Evolutionary conservation across 257 asterid genomes (phyloP), one percentile per base, ranked within the genome.

Genomic region (Solanum piurae): DNA sequence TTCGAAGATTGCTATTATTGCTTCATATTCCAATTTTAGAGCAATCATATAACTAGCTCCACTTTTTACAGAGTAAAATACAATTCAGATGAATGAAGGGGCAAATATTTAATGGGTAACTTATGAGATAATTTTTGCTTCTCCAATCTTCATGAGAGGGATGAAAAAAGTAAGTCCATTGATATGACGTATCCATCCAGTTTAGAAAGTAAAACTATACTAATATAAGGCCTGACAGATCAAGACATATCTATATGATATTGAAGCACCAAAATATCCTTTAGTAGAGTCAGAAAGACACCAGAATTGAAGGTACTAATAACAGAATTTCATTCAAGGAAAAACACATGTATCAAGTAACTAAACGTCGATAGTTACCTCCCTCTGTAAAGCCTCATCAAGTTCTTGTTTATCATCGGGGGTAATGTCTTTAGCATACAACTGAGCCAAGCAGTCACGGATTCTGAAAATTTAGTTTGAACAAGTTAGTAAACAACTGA

Each of bases 331-430:
- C 69, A 82, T 49, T 3, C 12, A 49, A 49, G 44, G 71, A 82
- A 49, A 80, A 80, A 3, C 40, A 18, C 68, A 46, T 46, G 85
- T 1, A 0, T 80, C 37, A 44, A 29, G 42, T 18, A 66, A 25
- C 42, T n/a, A 20, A 58, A 74, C 36, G 2, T 83, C 25, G 31
- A 76, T 37, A 40, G 62, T 87, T 91, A 92, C 94, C 93, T 92
- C 94, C 83, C 94, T 92, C 83, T 91, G 93, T 86, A 92, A 90
- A 86, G 94, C 93, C 88, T 92, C 94, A 85, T 92, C 94, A 62
- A 90, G 93, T 88, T 90, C 93, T 64, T 90, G 94, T 87, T 92
- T 92, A 74, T 92, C 94, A 86, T 92, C 94, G 2, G 93, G 94
- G 9, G 93, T 92, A 44, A 92, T 92, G 88, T 92, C 92, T 80